Conservation (phyloP, 345 rosid species). For the Arabidopsis suecica region DNA sequence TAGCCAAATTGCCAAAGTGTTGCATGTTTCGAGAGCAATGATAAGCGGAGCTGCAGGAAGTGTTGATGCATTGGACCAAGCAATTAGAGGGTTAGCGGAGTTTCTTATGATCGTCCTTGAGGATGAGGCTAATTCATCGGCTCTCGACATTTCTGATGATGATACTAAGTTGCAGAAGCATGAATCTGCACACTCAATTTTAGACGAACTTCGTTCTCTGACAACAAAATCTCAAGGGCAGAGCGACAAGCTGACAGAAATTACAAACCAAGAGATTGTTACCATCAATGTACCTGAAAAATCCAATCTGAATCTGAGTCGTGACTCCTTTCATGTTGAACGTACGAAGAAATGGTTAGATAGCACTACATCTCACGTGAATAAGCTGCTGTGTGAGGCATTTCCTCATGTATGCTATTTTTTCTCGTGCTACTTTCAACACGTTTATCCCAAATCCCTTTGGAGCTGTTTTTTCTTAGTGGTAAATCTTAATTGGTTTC, state of each 20-base stretch:
- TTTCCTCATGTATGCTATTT: conserved; percentile 76
- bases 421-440: conserved; percentile 23
- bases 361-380: conserved; percentile 67
- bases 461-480: conserved; percentile 2
- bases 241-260: conserved; percentile 44
- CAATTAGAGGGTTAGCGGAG: conserved; percentile 87
- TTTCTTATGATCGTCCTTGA: conserved; percentile 85
- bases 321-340: conserved; percentile 62
- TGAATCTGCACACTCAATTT: conserved; percentile 54
- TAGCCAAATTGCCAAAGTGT: conserved; percentile 83
- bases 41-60: conserved; percentile 95
- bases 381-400: conserved; percentile 68
- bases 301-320: conserved; percentile 39
- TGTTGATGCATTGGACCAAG: conserved; percentile 79
- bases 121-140: conserved; percentile 67
- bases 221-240: conserved; percentile 54
- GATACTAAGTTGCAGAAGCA: conserved; percentile 42
- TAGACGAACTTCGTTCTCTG: conserved; percentile 72
- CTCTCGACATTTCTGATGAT: conserved; percentile 45
- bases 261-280: conserved; percentile 44
- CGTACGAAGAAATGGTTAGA: conserved; percentile 86
- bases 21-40: conserved; percentile 75
- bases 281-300: conserved; percentile 38
- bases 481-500: conserved; percentile 37
- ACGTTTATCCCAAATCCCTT: conserved; percentile 12